Conservation (phyloP, 2,329 filamentous ascomycete genomes). For the Trichoderma brevicompactum region DNA sequence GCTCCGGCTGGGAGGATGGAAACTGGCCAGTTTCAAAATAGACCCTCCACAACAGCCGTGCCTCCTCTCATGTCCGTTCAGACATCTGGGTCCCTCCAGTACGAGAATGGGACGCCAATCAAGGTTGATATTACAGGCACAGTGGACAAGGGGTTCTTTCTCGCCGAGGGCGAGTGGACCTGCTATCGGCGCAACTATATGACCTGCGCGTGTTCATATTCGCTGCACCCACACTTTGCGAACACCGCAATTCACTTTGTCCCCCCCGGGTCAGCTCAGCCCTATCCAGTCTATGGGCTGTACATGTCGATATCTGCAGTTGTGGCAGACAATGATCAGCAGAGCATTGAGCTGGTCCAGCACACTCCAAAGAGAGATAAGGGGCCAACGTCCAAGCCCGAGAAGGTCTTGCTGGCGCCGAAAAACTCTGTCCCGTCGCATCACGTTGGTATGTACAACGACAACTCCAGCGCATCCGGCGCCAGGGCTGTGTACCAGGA, state of each 20-base stretch:
- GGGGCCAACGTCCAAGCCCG: constrained; percentile 76
- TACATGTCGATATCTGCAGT: constrained; percentile 85
- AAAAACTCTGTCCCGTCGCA: constrained; percentile 62
- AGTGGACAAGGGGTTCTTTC: constrained; percentile 90
- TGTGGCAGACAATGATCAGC: constrained; percentile 74
- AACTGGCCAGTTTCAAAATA: constrained; percentile 44
- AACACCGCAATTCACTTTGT: constrained; percentile 57
- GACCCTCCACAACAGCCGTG: constrained; percentile 45
- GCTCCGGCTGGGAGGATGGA: constrained; percentile 57
- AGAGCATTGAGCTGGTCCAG: constrained; percentile 82
- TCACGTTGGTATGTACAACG: constrained; percentile 53
- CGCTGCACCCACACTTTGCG: constrained; percentile 62
- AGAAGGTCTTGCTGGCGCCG: constrained; percentile 69
- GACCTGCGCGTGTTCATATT: constrained; percentile 79
- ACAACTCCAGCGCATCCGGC: constrained; percentile 39
- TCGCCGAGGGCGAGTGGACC: constrained; percentile 81
- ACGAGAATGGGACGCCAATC: constrained; percentile 60
- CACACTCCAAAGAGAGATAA: constrained; percentile 93
- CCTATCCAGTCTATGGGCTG: constrained; percentile 72
- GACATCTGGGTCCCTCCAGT: constrained; percentile 64
- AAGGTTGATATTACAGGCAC: constrained; percentile 76
- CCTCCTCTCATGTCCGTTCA: constrained; percentile 58
- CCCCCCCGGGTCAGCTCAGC: constrained; percentile 53
- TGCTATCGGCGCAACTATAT: constrained; percentile 94
- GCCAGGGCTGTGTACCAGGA: constrained; percentile 49